Base-by-base conservation (phyloP, 352 stramenopile species). In the Thalassiosira gravida region DNA sequence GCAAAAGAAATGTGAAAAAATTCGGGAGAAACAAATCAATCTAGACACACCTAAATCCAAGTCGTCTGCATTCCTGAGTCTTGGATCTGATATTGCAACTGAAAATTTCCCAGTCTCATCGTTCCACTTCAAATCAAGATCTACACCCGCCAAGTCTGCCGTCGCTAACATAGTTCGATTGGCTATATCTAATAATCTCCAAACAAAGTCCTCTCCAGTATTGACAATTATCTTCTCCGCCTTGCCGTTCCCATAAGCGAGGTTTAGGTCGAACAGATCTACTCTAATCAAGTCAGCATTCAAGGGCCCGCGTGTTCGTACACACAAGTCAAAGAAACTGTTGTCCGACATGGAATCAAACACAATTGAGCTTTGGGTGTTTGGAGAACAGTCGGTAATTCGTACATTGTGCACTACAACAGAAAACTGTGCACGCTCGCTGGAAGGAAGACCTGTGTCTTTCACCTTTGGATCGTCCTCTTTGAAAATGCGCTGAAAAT, bases 401-500 rank as follows among this genome's bases (percentile, higher is more conserved):
- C 78, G 65, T 30, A 94, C 73, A 67, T 89, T 88, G 80, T 93
- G 85, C 2, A 93, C 82, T 37, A 92, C 85, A 30, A 92, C 37
- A 47, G 85, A 89, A 64, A 94, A 80, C 79, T 94, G 90, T 25
- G 84, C 80, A 46, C 88, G 67, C 44, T 93, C 85, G 29, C 64
- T 77, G 37, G 80, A 89, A 49, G 74, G 62, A 29, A 86, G 64
- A 56, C 65, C 62, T 44, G 68, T 58, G 24, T 47, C 61, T 35
- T 76, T 20, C 25, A 59, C 29, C 20, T 86, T 86, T 9, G 50
- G 37, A 27, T 88, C 67, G 13, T 92, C 80, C 30, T 85, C 80
- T 50, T 93, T 92, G 62, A 93, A 94, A 24, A 93, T 87, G 35
- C 88, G 62, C 49, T 94, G 88, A 61, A 88, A 93, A 68, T 94